A percentile compares a stretch with the other conserved stretches of the same genome.
Conservation (phyloP, 2,329 filamentous ascomycete genomes). For the Claviceps capensis region DNA sequence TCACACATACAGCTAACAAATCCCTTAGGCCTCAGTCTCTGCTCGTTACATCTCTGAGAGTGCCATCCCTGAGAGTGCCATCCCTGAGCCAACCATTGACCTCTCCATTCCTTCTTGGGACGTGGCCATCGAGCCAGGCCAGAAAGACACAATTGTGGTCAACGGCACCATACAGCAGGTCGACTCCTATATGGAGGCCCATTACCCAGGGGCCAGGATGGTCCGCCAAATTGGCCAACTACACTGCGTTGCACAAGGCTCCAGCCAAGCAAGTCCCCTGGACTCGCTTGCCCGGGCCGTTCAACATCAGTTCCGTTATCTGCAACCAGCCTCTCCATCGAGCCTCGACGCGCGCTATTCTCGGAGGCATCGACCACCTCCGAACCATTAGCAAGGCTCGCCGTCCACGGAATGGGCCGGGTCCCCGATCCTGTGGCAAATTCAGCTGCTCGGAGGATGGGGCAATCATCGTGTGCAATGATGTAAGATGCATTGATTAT, state of each 20-base stretch:
- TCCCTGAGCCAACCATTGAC: too few species aligned
- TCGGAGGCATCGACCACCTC: neutral
- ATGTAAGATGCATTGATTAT: neutral
- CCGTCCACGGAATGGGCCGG: neutral
- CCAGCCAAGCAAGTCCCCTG: neutral
- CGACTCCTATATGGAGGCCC: neutral
- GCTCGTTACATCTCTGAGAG: neutral
- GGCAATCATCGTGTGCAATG: neutral
- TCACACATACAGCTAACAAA: too few species aligned
- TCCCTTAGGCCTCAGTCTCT: too few species aligned
- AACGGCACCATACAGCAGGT: neutral
- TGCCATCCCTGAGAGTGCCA: too few species aligned
- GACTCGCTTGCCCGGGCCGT: neutral
- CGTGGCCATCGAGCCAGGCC: too few species aligned
- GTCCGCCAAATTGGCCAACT: neutral
- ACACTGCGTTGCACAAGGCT: neutral
- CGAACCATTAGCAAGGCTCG: neutral
- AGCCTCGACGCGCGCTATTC: too few species aligned
- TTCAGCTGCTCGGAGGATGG: neutral
- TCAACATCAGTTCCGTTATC: neutral
- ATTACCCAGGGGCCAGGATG: neutral
- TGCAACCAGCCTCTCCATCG: neutral
- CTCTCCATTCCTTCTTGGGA: too few species aligned
- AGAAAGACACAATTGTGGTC: too few species aligned
- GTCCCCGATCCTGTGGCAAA: neutral